A percentile compares a stretch with the other conserved stretches of the same genome.
phyloP scores from a whole-genome alignment of 2,329 filamentous ascomycete genomes.

The Aureobasidium zeae region DNA sequence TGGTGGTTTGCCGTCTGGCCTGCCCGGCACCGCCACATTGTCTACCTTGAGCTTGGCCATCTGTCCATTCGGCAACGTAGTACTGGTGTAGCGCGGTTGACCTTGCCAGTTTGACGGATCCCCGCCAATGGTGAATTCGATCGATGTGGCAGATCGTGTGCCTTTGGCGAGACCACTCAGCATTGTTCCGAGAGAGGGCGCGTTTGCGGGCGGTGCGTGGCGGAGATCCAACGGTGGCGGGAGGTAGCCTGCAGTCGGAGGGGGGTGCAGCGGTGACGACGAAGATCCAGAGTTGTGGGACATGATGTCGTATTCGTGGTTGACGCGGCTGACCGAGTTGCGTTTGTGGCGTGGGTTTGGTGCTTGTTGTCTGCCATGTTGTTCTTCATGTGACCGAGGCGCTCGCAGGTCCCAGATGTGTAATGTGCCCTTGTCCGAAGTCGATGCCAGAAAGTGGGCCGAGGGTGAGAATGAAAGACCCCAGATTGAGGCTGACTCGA shows the following conservation, averaged over 20 bases:
- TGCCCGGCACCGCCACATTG: slow-evolving; percentile 42
- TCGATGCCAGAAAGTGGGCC: slow-evolving; percentile 73
- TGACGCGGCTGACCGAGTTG: slow-evolving; percentile 3
- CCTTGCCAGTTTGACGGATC: slow-evolving; percentile 45
- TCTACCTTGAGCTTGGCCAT: slow-evolving; percentile 25
- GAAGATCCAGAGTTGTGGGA: slow-evolving; percentile 16
- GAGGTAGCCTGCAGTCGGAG: slow-evolving; percentile 25
- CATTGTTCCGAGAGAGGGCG: slow-evolving; percentile 11
- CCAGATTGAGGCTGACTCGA: slow-evolving; percentile 80
- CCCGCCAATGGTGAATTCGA: slow-evolving; percentile 74
- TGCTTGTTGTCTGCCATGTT: slow-evolving; percentile 22
- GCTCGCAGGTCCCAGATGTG: slow-evolving; percentile 84
- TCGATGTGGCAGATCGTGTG: slow-evolving; percentile 42
- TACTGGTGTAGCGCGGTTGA: slow-evolving; percentile 23
- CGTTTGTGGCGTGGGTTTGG: slow-evolving; percentile 18
- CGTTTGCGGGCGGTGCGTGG: slow-evolving; percentile 16
- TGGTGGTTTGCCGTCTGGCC: slow-evolving; percentile 50
- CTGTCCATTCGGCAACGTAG: slow-evolving; percentile 30
- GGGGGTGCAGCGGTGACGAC: slow-evolving; percentile 17
- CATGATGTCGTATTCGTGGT: slow-evolving; percentile 14
- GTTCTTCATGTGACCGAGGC: slow-evolving; percentile 32
- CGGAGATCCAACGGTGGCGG: slow-evolving; percentile 23
- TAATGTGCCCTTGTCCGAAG: slow-evolving; percentile 91
- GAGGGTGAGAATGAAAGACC: slow-evolving; percentile 80
- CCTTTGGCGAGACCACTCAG: slow-evolving; percentile 48